These are phyloP conservation scores for Aristolochia californica DNA, from an alignment of 164 flowering plant genomes.

Conservation along the genomic window DNA sequence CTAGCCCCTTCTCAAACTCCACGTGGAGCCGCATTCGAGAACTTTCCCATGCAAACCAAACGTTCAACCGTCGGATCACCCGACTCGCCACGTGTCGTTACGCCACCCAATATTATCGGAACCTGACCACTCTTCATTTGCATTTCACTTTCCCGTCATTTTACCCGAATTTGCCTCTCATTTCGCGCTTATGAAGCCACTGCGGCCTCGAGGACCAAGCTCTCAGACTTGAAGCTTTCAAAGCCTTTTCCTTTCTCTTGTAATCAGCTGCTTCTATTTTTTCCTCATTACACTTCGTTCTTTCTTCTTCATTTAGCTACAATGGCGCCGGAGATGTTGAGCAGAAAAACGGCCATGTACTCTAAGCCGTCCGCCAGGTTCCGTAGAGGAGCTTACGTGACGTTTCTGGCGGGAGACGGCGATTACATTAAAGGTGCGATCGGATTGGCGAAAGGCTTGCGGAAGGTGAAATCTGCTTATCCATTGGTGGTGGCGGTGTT, in stretches of 20 bases:
- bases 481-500: slow-evolving; percentile 16
- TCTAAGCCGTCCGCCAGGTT: slow-evolving; percentile 2
- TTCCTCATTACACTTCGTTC: background rate
- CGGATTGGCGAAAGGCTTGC: slow-evolving; percentile 15
- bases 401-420: slow-evolving; percentile 17
- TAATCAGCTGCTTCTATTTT: background rate
- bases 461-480: slow-evolving; percentile 13
- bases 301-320: background rate
- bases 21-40: background rate
- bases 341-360: background rate
- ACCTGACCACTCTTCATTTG: background rate
- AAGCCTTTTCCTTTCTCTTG: background rate
- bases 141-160: background rate
- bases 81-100: background rate
- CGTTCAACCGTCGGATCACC: background rate
- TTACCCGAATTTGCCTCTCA: background rate
- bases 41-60: background rate
- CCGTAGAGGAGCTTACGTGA: slow-evolving; percentile 13
- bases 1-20: background rate
- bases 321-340: slow-evolving; percentile 8
- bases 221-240: too few species aligned
- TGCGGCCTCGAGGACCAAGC: too few species aligned
- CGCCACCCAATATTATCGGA: background rate
- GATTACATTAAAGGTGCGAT: slow-evolving; percentile 18
- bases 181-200: background rate